phyloP scores from a whole-genome alignment of 192 early-diverging fungal genomes.

The Pecoramyces ruminantium region DNA sequence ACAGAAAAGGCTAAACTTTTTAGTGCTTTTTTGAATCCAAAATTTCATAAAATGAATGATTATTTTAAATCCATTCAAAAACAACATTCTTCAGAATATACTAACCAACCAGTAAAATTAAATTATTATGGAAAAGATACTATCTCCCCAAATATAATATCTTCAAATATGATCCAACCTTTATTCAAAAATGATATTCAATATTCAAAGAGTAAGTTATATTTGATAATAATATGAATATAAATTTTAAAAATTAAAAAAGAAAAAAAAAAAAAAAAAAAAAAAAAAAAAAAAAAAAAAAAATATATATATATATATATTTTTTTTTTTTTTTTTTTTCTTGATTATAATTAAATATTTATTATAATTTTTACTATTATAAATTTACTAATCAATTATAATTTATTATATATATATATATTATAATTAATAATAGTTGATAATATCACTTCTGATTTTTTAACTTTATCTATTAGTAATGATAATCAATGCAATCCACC shows the following conservation, averaged over 20 bases:
- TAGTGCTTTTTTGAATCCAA: not conserved
- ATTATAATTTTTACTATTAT: too few species aligned
- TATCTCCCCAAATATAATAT: not conserved
- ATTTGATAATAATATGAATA: too few species aligned
- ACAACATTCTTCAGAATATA: not conserved
- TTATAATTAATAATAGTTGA: not conserved
- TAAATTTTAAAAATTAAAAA: too few species aligned
- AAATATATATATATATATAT: too few species aligned
- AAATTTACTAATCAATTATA: too few species aligned
- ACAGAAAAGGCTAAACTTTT: not conserved
- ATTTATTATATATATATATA: too few species aligned
- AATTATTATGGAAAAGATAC: not conserved
- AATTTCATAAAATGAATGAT: not conserved
- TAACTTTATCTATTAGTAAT: not conserved
- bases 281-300: too few species aligned
- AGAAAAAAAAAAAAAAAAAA: too few species aligned
- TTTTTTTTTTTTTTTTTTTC: too few species aligned
- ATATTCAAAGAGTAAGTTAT: not conserved
- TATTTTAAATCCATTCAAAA: not conserved
- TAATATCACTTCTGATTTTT: not conserved
- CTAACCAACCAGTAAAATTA: not conserved
- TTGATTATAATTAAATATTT: too few species aligned
- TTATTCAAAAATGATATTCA: not conserved
- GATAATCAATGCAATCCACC: too few species aligned
- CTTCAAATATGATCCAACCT: not conserved